These are phyloP conservation scores for Epichloe coenophiala DNA, from an alignment of 2,329 filamentous ascomycete species.

Conservation along the genomic window DNA sequence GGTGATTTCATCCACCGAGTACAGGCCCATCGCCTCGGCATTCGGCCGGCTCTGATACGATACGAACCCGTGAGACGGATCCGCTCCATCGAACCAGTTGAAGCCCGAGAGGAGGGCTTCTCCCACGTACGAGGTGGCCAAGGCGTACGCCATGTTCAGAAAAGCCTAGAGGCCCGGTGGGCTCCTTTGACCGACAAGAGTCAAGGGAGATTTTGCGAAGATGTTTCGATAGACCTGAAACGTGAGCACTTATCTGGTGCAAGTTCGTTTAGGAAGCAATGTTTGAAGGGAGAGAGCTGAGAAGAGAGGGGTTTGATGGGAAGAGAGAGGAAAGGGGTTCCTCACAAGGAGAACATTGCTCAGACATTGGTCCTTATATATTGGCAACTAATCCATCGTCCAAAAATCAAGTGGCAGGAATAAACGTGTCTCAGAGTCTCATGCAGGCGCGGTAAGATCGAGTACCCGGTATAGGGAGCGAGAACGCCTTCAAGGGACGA, in stretches of 20 bases:
- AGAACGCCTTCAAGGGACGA: not conserved
- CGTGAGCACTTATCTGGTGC: too few relatives aligned
- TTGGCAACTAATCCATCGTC: not conserved
- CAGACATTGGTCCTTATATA: constrained; percentile 6
- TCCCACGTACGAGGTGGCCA: constrained; percentile 29
- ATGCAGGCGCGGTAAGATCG: not conserved
- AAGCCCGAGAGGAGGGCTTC: constrained; percentile 33
- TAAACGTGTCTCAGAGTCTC: not conserved
- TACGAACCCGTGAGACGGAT: constrained; percentile 57
- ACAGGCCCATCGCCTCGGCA: constrained; percentile 26
- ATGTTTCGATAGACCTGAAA: too few relatives aligned
- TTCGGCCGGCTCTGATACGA: constrained; percentile 34
- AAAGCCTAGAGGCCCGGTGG: not conserved
- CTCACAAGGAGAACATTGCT: not conserved
- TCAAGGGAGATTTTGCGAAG: not conserved
- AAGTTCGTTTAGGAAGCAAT: not conserved
- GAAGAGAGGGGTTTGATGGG: not conserved
- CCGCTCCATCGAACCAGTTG: constrained; percentile 34
- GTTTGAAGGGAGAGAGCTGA: not conserved
- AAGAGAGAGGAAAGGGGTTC: constrained; percentile 1
- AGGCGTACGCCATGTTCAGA: constrained; percentile 23
- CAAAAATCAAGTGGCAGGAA: constrained; percentile 4
- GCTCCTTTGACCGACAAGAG: not conserved
- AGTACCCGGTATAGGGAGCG: not conserved
- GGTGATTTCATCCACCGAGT: constrained; percentile 26